phyloP scores from a whole-genome alignment of 192 early-diverging fungal species.

The Podila horticola region DNA sequence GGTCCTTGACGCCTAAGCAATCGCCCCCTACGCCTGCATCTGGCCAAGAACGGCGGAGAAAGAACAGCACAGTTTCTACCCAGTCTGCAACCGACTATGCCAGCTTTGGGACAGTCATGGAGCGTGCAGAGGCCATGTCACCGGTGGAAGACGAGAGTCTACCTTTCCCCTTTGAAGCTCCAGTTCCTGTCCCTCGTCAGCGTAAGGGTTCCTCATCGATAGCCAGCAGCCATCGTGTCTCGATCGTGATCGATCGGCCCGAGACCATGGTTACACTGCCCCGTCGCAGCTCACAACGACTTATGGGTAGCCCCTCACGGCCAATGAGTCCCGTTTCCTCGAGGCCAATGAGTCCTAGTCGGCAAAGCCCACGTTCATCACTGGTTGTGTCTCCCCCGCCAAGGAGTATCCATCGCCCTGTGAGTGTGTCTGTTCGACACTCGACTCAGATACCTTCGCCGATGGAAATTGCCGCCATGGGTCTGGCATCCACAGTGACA shows the following conservation, averaged over 20 bases:
- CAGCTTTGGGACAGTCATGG: conserved; percentile 49
- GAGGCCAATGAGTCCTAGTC: conserved; percentile 30
- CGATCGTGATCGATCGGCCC: conserved; percentile 18
- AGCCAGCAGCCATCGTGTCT: conserved; percentile 26
- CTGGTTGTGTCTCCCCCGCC: conserved; percentile 41
- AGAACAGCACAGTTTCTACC: conserved; percentile 18
- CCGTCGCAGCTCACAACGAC: conserved; percentile 30
- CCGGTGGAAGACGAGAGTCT: background rate
- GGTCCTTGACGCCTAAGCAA: conserved; percentile 5
- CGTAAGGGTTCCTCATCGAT: background rate
- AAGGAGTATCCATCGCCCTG: conserved; percentile 40
- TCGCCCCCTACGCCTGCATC: background rate
- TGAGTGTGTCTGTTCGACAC: conserved; percentile 20
- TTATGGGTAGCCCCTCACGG: conserved; percentile 34
- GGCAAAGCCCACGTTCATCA: conserved; percentile 24
- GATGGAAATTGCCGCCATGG: conserved; percentile 4
- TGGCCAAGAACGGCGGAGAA: conserved; percentile 8
- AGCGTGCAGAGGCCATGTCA: conserved; percentile 31
- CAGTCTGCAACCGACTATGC: conserved; percentile 25
- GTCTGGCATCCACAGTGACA: background rate
- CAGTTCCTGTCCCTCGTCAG: background rate
- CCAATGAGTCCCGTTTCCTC: conserved; percentile 46
- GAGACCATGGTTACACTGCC: conserved; percentile 35
- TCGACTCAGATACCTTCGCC: conserved; percentile 19
- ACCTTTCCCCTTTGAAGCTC: conserved; percentile 2